A percentile compares a stretch with the other conserved stretches of the same genome.
phyloP scores from a whole-genome alignment of 257 asterid species.

The Apocynum venetum region DNA sequence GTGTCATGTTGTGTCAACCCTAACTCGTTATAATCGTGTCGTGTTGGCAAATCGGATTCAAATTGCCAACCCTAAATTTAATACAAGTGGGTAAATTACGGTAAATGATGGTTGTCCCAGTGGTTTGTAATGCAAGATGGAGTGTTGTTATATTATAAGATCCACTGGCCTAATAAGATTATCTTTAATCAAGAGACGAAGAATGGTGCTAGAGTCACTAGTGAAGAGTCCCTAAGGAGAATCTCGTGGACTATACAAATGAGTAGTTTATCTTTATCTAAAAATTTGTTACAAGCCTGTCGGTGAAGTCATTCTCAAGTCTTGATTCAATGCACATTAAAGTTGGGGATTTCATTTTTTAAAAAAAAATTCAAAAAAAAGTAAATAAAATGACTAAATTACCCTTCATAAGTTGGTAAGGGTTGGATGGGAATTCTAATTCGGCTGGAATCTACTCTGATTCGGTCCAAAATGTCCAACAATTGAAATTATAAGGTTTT shows the following conservation, averaged over 20 bases:
- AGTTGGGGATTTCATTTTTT: too few species aligned
- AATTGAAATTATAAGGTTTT: too few species aligned
- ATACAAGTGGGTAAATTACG: conserved; percentile 94
- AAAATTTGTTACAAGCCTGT: conserved; percentile 48
- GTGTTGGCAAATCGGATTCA: too few species aligned
- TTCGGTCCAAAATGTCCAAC: too few species aligned
- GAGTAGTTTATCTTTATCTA: conserved; percentile 29
- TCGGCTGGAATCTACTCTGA: too few species aligned
- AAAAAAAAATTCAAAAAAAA: too few species aligned
- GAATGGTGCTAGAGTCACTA: conserved; percentile 76
- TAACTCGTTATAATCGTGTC: too few species aligned
- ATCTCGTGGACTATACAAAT: conserved; percentile 37
- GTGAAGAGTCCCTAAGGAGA: conserved; percentile 67
- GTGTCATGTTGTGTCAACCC: too few species aligned
- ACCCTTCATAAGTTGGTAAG: too few species aligned
- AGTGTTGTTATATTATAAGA: conserved; percentile 84
- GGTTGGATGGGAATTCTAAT: too few species aligned
- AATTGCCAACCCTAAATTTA: conserved; percentile 16
- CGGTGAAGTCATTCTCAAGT: conserved; percentile 95
- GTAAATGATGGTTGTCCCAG: conserved; percentile 94
- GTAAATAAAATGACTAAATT: too few species aligned
- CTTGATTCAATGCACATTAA: too few species aligned
- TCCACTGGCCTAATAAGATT: conserved; percentile 90
- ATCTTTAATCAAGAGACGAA: conserved; percentile 53
- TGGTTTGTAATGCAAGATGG: conserved; percentile 97